Evolutionary conservation across 140 eudicot species (phyloP), one percentile per base, ranked within the genome.

Genomic region (Stevia rebaudiana): DNA sequence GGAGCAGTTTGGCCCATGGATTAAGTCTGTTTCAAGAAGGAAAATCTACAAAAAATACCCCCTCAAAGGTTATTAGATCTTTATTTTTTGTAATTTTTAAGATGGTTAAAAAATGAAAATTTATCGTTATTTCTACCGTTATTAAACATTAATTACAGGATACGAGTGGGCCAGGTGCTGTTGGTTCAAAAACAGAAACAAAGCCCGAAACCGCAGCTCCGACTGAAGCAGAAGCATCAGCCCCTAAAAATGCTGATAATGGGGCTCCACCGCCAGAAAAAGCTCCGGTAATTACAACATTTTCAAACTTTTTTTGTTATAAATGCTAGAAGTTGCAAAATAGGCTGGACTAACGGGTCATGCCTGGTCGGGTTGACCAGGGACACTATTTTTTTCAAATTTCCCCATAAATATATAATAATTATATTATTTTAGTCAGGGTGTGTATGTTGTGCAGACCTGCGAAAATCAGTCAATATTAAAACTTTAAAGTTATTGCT

Each of bases 1-100:
- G 47, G 61, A 78, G 78, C 73, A 91, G 98, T 75, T 83, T 91
- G 84, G 83, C 95, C 79, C 86, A 79, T 52, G 98, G 98, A 47
- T 73, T 91, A 82, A 71, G 85, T 37, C 69, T 91, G 71, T 91
- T 91, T 73, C 94, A 82, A 37, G 89, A 84, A 76, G 83, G 80
- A 62, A 87, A 75, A 76, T 48, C 83, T 37, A 57, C 39, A 16
- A 65, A 64, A n/a, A 87, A 65, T 54, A 75, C 54, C 12, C 57
- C 77, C 43, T 36, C 70, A 23, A 19, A n/a, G 65, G 79, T 74
- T 49, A 68, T 74, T 49, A 68, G 64, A 11, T 15, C 13, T 67
- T 50, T 30, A 50, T 21, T 28, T 28, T 21, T 17, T 13, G 19
- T 24, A 48, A 28, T 28, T 49, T 49, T 60, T 19, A n/a, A 19